Conservation (phyloP, 73 alveolate genomes). For the Tetrahymena thermophila region DNA sequence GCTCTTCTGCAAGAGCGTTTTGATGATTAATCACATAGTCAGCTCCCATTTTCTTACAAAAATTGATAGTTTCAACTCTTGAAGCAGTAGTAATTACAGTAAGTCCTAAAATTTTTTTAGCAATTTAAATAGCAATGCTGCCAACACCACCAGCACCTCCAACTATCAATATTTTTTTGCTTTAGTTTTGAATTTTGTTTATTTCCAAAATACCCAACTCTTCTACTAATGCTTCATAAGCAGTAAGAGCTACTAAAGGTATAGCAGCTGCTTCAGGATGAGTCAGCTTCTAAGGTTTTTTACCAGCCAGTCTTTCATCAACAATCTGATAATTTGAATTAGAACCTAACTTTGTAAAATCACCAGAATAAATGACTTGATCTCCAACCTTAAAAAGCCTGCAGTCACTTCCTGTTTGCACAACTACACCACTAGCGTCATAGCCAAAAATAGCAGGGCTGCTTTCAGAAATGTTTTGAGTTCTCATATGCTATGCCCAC, state of each 20-base stretch:
- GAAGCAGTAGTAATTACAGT: conserved; percentile 8
- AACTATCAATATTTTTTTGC: background rate
- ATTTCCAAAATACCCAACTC: background rate
- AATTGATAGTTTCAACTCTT: background rate
- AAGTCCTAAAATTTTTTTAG: background rate
- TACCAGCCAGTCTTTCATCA: conserved; percentile 1
- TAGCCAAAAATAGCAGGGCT: background rate
- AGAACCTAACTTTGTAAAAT: background rate
- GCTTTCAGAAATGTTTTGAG: background rate
- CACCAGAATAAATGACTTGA: conserved; percentile 5
- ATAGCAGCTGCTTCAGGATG: conserved; percentile 5
- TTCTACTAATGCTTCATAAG: conserved; percentile 6
- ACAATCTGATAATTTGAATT: background rate
- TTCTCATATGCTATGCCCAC: background rate
- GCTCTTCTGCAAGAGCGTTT: background rate
- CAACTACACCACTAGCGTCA: background rate
- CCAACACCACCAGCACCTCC: conserved; percentile 26
- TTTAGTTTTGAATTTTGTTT: background rate
- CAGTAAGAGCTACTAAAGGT: conserved; percentile 6
- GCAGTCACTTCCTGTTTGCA: background rate
- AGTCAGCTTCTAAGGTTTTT: background rate
- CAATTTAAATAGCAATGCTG: conserved; percentile 1
- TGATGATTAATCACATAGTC: conserved; percentile 1
- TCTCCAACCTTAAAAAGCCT: background rate
- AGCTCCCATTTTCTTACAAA: conserved; percentile 1